Conservation (phyloP, 495 filamentous ascomycete species). For the Aspergillus hancockii region DNA sequence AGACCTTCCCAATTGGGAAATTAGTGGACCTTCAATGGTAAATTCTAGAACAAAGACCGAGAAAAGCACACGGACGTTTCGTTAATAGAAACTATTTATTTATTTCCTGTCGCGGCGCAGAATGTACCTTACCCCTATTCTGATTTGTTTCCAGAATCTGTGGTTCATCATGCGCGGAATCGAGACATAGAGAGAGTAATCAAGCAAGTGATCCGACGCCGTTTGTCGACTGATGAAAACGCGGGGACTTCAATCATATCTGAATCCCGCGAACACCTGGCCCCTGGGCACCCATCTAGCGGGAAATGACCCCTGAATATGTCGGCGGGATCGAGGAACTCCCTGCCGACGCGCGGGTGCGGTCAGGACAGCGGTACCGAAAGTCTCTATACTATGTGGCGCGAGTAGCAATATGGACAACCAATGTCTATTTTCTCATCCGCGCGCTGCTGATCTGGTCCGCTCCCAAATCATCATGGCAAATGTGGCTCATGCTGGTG, state of each 20-base stretch:
- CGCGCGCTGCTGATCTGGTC: conserved; percentile 22
- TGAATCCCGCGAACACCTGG: not conserved
- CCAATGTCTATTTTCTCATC: conserved; percentile 24
- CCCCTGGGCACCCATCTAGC: not conserved
- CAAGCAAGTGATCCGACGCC: not conserved
- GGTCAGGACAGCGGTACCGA: conserved; percentile 22
- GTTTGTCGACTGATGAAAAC: not conserved
- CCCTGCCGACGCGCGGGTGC: conserved; percentile 19
- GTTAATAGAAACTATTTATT: not conserved
- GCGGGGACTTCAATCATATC: not conserved
- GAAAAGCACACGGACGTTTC: not conserved
- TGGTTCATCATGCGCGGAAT: not conserved
- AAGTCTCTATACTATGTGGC: conserved; percentile 25
- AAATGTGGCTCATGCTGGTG: conserved; percentile 32
- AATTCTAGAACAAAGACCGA: conserved; percentile 12
- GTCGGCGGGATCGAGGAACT: conserved; percentile 29
- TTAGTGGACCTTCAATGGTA: conserved; percentile 9
- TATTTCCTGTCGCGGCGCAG: not conserved
- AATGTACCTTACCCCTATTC: not conserved
- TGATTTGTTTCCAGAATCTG: not conserved
- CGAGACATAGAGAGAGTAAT: not conserved
- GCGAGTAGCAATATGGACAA: conserved; percentile 25
- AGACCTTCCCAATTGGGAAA: conserved; percentile 4
- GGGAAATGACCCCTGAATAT: conserved; percentile 16
- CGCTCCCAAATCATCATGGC: conserved; percentile 23